Base-by-base conservation (phyloP, 2,329 filamentous ascomycete species). In the Rhynchosporium graminicola region DNA sequence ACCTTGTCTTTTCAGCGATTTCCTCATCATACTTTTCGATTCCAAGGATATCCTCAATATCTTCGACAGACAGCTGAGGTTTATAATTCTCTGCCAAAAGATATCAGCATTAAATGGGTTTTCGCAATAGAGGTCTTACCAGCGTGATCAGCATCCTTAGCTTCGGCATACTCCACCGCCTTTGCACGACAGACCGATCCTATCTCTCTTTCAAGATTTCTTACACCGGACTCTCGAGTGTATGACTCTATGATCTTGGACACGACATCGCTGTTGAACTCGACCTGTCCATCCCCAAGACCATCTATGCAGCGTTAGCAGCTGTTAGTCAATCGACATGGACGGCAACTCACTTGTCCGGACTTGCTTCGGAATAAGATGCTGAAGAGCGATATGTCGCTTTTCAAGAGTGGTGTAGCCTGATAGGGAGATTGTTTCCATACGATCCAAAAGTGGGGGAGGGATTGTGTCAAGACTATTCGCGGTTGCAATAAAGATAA, bases 391-490 rank as follows among this genome's bases (percentile, higher is more conserved):
- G 74, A 99, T 99, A 75, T 97, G 92, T 62, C 92, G 86, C 80
- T 99, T 99, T 80, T 99, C 95, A 20, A 98, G 83, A 5, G 93
- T 97, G 0, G 95, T 99, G 79, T 99, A 99, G 68, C 95, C 95
- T 1, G 92, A 91, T 28, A 99, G 84, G 68, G 90, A 85, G 60
- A 99, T 97, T 6, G 89, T 96, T 78, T 99, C 95, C 94, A 99
- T 97, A 63, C 95, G 89, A 77, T 99, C 95, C 12, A 99, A 83
- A 2, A 99, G 80, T 20, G 95, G 93, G n/a, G 92, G 82, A 2
- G 95, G 93, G 59, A 99, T 99, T 0, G 93, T 97, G 72, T 98
- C 94, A 29, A 98, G 82, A 9, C 86, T 92, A 77, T 99, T 99
- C 51, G 95, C 95, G 0, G 95, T 99, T 6, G 95, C 95, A 71